Percentiles rank a stretch among this genome's conserved stretches.
These are phyloP conservation scores for Inga laurina DNA, from an alignment of 306 rosid genomes.

Conservation along the genomic window DNA sequence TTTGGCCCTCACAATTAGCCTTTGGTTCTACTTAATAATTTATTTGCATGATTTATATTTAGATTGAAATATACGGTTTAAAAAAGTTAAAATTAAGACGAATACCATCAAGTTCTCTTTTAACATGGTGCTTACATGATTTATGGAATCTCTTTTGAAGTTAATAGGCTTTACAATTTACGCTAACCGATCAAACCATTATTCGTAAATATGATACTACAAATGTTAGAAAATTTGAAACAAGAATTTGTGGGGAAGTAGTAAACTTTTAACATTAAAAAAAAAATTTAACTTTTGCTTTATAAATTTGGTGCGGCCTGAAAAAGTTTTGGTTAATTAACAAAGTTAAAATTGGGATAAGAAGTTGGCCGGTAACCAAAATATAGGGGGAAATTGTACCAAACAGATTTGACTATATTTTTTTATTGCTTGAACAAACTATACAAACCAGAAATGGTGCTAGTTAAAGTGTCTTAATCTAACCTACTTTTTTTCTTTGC, in stretches of 20 bases:
- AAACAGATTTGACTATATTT: not conserved
- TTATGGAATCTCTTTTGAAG: too few species aligned
- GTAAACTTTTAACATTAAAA: not conserved
- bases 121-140: too few species aligned
- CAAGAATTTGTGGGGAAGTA: not conserved
- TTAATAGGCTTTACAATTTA: not conserved
- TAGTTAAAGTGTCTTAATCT: not conserved
- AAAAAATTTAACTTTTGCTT: not conserved
- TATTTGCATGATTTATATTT: too few species aligned
- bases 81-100: too few species aligned
- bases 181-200: not conserved
- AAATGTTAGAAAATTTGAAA: not conserved
- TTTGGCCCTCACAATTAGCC: too few species aligned
- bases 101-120: too few species aligned
- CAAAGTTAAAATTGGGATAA: not conserved
- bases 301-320: not conserved
- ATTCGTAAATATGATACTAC: not conserved
- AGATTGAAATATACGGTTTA: too few species aligned
- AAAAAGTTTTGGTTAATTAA: not conserved
- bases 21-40: too few species aligned
- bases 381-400: not conserved
- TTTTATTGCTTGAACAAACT: not conserved
- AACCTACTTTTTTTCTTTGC: not conserved
- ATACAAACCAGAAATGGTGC: not conserved
- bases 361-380: not conserved